A percentile compares a stretch with the other conserved stretches of the same genome.
Evolutionary conservation across 345 rosid species (phyloP).

Genomic region (Microthlaspi erraticum): DNA sequence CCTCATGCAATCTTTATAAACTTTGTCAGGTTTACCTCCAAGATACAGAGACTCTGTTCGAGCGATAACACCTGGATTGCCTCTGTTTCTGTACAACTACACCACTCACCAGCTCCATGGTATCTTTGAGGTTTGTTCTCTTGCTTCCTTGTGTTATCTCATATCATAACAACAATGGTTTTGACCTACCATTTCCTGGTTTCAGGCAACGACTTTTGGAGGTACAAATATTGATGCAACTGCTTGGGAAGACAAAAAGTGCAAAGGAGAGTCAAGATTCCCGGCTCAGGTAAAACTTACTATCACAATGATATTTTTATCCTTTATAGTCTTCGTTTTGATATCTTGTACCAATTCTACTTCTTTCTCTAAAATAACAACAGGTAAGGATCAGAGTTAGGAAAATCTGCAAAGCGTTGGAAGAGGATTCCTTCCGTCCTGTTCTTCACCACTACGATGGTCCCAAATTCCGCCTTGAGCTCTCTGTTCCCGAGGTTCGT

Average conservation of each 20-base stretch:
- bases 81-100: conserved; percentile 94
- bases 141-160: conserved; percentile 17
- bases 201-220: conserved; percentile 90
- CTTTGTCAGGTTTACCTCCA: conserved; percentile 84
- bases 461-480: conserved; percentile 97
- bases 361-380: background rate
- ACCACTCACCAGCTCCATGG: conserved; percentile 99
- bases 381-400: conserved; percentile 87
- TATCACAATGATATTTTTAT: background rate
- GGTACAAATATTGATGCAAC: conserved; percentile 98
- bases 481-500: conserved; percentile 95
- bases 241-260: conserved; percentile 99
- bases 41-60: conserved; percentile 97
- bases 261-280: conserved; percentile 98
- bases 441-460: conserved; percentile 97
- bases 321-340: background rate
- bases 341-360: conserved; percentile 2
- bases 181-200: conserved; percentile 9
- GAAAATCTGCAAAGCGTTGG: conserved; percentile 93
- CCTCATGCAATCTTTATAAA: no score
- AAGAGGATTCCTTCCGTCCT: conserved; percentile 96
- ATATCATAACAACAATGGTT: background rate
- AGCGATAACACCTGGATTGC: conserved; percentile 97
- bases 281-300: conserved; percentile 82
- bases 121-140: conserved; percentile 83